A percentile compares a stretch with the other conserved stretches of the same genome.
phyloP scores from a whole-genome alignment of 179 eudicot genomes.

The Heliamphora pulchella region DNA sequence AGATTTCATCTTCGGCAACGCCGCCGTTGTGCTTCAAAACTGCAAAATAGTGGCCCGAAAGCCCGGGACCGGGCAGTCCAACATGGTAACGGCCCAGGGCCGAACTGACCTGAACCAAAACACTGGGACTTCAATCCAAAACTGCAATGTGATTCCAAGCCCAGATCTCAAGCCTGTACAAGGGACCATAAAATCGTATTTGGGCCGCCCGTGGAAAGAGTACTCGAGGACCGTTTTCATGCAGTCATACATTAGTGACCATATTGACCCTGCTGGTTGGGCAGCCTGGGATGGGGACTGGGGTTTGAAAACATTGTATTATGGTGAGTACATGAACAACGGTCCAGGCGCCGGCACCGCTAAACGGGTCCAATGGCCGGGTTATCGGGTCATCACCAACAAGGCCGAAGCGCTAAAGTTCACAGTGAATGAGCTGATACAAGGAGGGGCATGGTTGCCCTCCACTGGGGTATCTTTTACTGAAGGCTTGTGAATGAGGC shows the following conservation, averaged over 20 bases:
- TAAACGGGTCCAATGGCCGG: conserved; percentile 23
- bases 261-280: conserved; percentile 28
- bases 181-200: conserved; percentile 13
- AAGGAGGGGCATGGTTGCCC: conserved; percentile 35
- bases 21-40: conserved; percentile 21
- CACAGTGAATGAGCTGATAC: conserved; percentile 24
- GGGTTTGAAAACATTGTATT: conserved; percentile 20
- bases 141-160: conserved; percentile 17
- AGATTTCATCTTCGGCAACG: conserved; percentile 33
- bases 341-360: conserved; percentile 25
- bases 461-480: conserved; percentile 26
- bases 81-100: conserved; percentile 32
- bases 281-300: conserved; percentile 7
- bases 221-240: conserved; percentile 23
- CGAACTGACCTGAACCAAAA: conserved; percentile 15
- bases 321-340: conserved; percentile 25
- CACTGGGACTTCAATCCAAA: conserved; percentile 27
- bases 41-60: conserved; percentile 17
- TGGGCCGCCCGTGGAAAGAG: conserved; percentile 31
- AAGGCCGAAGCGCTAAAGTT: conserved; percentile 20
- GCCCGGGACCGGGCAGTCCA: conserved; percentile 18
- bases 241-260: conserved; percentile 20
- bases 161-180: conserved; percentile 15
- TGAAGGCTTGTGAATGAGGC: conserved; percentile 28
- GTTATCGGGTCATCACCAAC: conserved; percentile 17